Conservation (phyloP, 768 basidiomycete species). For the Trametes cinnabarina region DNA sequence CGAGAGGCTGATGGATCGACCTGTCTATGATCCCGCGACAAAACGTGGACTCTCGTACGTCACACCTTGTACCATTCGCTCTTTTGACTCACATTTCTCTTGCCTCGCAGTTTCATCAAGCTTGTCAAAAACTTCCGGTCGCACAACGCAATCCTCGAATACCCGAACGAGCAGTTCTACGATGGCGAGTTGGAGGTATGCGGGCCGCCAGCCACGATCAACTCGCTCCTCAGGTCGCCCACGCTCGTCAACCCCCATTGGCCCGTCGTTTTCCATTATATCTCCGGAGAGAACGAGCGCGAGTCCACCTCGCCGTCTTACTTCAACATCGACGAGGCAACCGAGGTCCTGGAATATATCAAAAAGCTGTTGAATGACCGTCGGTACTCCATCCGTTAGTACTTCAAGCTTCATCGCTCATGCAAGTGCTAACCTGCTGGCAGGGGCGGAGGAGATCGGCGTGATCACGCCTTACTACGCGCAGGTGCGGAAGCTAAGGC, state of each 20-base stretch:
- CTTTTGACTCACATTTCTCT: too few species aligned
- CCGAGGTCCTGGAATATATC: slow-evolving; percentile 35
- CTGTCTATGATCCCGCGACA: slow-evolving; percentile 27
- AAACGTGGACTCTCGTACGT: slow-evolving; percentile 33
- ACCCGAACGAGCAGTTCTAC: slow-evolving; percentile 51
- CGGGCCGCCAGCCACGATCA: slow-evolving; percentile 28
- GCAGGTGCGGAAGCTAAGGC: slow-evolving; percentile 35
- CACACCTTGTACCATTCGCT: too few species aligned
- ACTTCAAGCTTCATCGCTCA: not conserved
- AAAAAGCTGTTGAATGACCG: slow-evolving; percentile 26
- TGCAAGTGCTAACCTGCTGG: rapidly evolving
- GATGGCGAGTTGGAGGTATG: slow-evolving; percentile 31
- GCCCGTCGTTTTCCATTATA: slow-evolving; percentile 36
- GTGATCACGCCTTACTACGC: slow-evolving; percentile 42
- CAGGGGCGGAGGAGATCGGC: slow-evolving; percentile 35
- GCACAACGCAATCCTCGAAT: slow-evolving; percentile 52
- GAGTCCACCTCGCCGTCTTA: slow-evolving; percentile 38
- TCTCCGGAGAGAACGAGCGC: slow-evolving; percentile 34
- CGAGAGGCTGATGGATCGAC: slow-evolving; percentile 44
- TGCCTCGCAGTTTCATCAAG: slow-evolving; percentile 20
- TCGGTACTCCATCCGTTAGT: slow-evolving; percentile 29
- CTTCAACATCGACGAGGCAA: slow-evolving; percentile 40
- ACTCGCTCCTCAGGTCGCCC: slow-evolving; percentile 26
- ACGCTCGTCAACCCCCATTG: slow-evolving; percentile 29
- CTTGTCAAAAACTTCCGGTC: slow-evolving; percentile 59